phyloP scores from a whole-genome alignment of 2,329 filamentous ascomycete genomes.

The Phialemonium atrogriseum region DNA sequence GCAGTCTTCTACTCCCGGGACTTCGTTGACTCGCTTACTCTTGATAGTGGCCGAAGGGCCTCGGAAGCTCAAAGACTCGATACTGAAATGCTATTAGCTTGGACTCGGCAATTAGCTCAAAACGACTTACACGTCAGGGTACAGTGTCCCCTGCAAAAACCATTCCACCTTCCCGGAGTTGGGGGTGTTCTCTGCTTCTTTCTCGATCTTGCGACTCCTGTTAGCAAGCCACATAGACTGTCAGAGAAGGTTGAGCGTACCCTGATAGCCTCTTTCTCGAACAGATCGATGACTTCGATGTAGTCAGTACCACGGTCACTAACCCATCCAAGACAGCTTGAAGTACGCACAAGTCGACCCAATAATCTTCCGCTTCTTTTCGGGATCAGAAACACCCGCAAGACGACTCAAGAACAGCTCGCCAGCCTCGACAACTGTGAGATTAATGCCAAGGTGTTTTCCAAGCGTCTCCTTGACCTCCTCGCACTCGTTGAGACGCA shows the following conservation, averaged over 20 bases:
- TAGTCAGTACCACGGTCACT: conserved; percentile 5
- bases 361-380: conserved; percentile 76
- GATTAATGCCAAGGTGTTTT: conserved; percentile 77
- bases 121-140: conserved; percentile 46
- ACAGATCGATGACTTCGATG: conserved; percentile 45
- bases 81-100: conserved; percentile 14
- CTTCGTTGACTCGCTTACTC: conserved; percentile 9
- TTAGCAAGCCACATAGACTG: too few species aligned
- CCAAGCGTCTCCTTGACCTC: conserved; percentile 73
- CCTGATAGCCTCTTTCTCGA: conserved; percentile 61
- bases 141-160: conserved; percentile 73
- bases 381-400: conserved; percentile 67
- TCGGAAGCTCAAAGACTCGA: conserved; percentile 41
- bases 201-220: conserved; percentile 63
- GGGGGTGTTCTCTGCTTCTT: conserved; percentile 56
- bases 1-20: too few species aligned
- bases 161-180: conserved; percentile 72
- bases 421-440: conserved; percentile 76
- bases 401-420: conserved; percentile 71
- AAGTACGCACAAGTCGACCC: conserved; percentile 58
- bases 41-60: conserved; percentile 44
- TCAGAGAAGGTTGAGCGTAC: too few species aligned
- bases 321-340: too few species aligned
- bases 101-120: too few species aligned
- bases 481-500: conserved; percentile 78